These are phyloP conservation scores for Scheffersomyces parashehatae DNA, from an alignment of 1,139 yeast genomes.

Conservation along the genomic window DNA sequence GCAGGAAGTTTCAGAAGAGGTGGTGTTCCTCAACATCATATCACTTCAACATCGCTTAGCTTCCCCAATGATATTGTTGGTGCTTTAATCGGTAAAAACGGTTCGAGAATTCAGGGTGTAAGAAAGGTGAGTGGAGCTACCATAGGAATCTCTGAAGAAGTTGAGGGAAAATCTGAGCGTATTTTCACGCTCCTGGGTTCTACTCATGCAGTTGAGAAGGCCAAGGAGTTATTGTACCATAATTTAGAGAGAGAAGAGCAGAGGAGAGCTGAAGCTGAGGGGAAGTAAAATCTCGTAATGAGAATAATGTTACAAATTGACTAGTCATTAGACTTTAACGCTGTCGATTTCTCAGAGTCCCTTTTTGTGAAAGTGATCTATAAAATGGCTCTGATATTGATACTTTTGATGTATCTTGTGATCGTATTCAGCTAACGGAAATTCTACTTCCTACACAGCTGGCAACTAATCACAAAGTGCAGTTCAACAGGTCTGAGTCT, in stretches of 20 bases:
- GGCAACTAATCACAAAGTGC: too few species aligned
- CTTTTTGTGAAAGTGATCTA: too few species aligned
- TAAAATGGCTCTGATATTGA: too few species aligned
- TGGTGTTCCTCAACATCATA: slow-evolving; percentile 3
- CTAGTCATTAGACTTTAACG: too few species aligned
- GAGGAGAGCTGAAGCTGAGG: slow-evolving; percentile 51
- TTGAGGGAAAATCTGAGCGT: slow-evolving; percentile 65
- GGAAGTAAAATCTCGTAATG: background rate
- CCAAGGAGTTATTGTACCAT: slow-evolving; percentile 65
- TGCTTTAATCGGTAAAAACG: slow-evolving; percentile 85
- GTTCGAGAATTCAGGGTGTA: slow-evolving; percentile 83
- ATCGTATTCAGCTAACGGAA: too few species aligned
- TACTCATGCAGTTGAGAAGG: slow-evolving; percentile 64
- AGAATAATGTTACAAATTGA: too few species aligned
- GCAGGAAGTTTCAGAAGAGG: slow-evolving; percentile 7
- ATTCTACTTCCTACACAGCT: too few species aligned
- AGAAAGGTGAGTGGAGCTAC: slow-evolving; percentile 79
- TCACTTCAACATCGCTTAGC: slow-evolving; percentile 12
- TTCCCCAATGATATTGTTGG: slow-evolving; percentile 89
- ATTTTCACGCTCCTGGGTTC: slow-evolving; percentile 74
- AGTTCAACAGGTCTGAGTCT: too few species aligned
- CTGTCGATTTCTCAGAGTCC: too few species aligned
- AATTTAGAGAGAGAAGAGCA: slow-evolving; percentile 78
- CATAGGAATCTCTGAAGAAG: slow-evolving; percentile 75
- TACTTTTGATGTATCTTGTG: too few species aligned